Evolutionary conservation across 805 yeast genomes (phyloP).

Genomic region (Zygoascus ofunaensis): DNA sequence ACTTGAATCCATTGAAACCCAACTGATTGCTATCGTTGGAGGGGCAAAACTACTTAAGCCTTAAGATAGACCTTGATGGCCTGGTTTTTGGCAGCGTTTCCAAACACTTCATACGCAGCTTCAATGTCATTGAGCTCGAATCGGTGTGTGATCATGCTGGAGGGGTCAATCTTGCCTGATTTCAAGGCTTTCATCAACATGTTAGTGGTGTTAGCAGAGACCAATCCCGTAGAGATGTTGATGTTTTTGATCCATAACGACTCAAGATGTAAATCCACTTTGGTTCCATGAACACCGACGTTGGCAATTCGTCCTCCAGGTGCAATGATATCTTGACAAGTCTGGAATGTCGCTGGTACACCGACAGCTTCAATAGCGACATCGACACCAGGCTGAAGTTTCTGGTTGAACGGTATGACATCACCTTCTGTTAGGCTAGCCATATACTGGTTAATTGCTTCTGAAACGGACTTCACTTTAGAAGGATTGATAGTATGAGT

Average conservation of each 20-base stretch:
- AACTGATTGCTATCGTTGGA: no score
- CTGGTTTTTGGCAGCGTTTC: constrained; percentile 45
- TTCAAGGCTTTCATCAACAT: constrained; percentile 34
- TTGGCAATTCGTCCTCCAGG: constrained; percentile 71
- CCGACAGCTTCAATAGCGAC: constrained; percentile 80
- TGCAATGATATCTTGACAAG: constrained; percentile 52
- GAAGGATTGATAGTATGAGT: constrained; percentile 86
- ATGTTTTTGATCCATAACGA: constrained; percentile 60
- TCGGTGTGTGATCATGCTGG: constrained; percentile 61
- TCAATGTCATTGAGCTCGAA: constrained; percentile 62
- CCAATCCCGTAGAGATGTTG: constrained; percentile 44
- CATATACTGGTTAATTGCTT: constrained; percentile 31
- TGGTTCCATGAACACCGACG: constrained; percentile 73
- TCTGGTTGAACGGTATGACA: constrained; percentile 43
- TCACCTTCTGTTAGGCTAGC: constrained; percentile 28
- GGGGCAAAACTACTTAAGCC: no score
- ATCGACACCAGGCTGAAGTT: constrained; percentile 52
- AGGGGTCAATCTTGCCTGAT: constrained; percentile 52
- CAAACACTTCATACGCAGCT: constrained; percentile 54
- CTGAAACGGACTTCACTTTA: constrained; percentile 32
- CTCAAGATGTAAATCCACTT: constrained; percentile 63
- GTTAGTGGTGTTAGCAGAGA: constrained; percentile 38
- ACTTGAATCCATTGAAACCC: no score
- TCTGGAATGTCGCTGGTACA: constrained; percentile 60
- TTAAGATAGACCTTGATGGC: constrained; percentile 51